Conservation (phyloP, 208 protist genomes). For the Trichomonas gallinae region DNA sequence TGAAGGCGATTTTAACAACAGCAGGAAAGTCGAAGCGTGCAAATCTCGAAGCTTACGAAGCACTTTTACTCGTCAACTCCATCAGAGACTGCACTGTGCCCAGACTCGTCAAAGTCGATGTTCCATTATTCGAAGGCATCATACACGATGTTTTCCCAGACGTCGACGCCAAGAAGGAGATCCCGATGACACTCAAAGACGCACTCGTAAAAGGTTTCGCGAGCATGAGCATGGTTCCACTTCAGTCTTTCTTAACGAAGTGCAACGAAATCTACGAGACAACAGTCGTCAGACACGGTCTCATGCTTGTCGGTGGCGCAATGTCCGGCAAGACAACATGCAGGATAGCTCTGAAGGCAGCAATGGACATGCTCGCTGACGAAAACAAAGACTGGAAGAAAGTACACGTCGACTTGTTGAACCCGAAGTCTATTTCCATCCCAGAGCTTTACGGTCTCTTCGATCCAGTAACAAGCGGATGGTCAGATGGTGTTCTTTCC, state of each 20-base stretch:
- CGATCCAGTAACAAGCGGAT: slow-evolving; percentile 70
- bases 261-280: slow-evolving; percentile 64
- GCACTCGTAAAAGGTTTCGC: slow-evolving; percentile 23
- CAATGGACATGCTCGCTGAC: slow-evolving; percentile 86
- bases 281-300: slow-evolving; percentile 83
- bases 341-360: slow-evolving; percentile 67
- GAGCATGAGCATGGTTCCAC: background rate
- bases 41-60: slow-evolving; percentile 66
- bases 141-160: slow-evolving; percentile 57
- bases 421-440: slow-evolving; percentile 89
- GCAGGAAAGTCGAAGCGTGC: slow-evolving; percentile 77
- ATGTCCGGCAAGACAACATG: slow-evolving; percentile 58
- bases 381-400: slow-evolving; percentile 57
- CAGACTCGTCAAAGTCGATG: slow-evolving; percentile 52
- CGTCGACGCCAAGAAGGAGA: slow-evolving; percentile 30
- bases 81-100: slow-evolving; percentile 54
- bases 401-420: slow-evolving; percentile 68
- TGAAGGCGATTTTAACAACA: slow-evolving; percentile 87
- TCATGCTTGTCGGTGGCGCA: slow-evolving; percentile 86
- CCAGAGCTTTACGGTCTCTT: slow-evolving; percentile 86
- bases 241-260: background rate
- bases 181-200: slow-evolving; percentile 32
- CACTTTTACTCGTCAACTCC: slow-evolving; percentile 72
- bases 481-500: slow-evolving; percentile 58
- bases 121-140: slow-evolving; percentile 83